These are phyloP conservation scores for Combretum micranthum DNA, from an alignment of 345 rosid species.

Conservation along the genomic window DNA sequence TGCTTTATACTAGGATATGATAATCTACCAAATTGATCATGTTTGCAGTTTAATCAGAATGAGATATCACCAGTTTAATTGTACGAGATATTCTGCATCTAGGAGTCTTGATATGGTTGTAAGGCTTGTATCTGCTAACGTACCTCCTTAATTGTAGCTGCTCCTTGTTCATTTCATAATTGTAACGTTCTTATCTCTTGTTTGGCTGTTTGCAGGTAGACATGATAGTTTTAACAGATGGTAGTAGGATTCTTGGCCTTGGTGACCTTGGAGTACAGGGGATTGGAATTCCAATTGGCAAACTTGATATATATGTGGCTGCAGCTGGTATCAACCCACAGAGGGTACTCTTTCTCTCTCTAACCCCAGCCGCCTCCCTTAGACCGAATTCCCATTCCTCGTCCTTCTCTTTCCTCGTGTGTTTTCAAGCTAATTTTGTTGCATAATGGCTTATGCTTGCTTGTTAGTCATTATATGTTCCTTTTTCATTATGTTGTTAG, in stretches of 20 bases:
- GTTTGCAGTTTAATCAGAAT: too few relatives aligned
- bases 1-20: too few relatives aligned
- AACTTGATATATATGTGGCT: slow-evolving; percentile 96
- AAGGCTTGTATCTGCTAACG: too few relatives aligned
- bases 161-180: slow-evolving; percentile 2
- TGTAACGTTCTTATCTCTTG: slow-evolving; percentile 3
- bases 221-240: slow-evolving; percentile 96
- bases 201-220: slow-evolving; percentile 55
- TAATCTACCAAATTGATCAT: too few relatives aligned
- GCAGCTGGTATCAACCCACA: slow-evolving; percentile 99
- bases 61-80: too few relatives aligned
- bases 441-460: too few relatives aligned
- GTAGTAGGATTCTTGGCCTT: slow-evolving; percentile 94
- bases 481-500: too few relatives aligned
- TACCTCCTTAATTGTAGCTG: not conserved
- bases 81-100: too few relatives aligned
- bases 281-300: slow-evolving; percentile 92
- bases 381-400: slow-evolving; percentile 3
- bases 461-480: too few relatives aligned
- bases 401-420: not conserved
- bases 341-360: slow-evolving; percentile 36
- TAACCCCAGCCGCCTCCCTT: not conserved
- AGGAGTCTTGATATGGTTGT: too few relatives aligned
- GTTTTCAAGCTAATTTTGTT: too few relatives aligned
- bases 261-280: slow-evolving; percentile 99